Conservation (phyloP, 176 grass and related monocot species). For the Hyparrhenia diplandra region DNA sequence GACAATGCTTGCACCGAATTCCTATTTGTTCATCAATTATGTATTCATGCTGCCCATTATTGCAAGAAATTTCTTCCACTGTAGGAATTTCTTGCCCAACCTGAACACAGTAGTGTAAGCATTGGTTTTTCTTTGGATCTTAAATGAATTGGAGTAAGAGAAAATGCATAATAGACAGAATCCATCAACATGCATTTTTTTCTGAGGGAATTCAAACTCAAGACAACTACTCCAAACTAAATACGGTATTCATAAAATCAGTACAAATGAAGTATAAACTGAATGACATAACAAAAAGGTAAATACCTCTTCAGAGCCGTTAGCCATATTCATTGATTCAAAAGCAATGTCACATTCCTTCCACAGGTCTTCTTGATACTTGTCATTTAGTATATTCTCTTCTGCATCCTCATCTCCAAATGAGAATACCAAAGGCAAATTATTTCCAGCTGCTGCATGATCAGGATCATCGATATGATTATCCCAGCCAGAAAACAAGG, state of each 20-base stretch:
- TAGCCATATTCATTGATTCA: not conserved
- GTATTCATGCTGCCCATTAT: too few species aligned
- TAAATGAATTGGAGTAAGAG: not conserved
- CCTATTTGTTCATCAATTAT: too few species aligned
- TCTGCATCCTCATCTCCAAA: constrained; percentile 22
- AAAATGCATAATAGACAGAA: not conserved
- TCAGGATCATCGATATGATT: not conserved
- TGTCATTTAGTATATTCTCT: not conserved
- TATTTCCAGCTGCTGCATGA: not conserved
- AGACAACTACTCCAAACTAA: not conserved
- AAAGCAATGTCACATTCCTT: not conserved
- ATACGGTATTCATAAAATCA: not conserved
- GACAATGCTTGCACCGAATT: too few species aligned
- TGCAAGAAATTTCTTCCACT: too few species aligned
- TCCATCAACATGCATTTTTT: not conserved
- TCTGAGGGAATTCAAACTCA: too few species aligned
- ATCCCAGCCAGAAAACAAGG: constrained; percentile 19
- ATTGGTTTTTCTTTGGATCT: constrained; percentile 2
- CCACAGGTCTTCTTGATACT: constrained; percentile 27
- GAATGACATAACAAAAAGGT: not conserved
- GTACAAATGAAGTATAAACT: not conserved
- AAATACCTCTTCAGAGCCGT: constrained; percentile 25
- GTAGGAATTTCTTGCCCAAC: too few species aligned
- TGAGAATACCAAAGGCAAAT: constrained; percentile 19
- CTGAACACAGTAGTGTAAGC: not conserved